A percentile compares a stretch with the other conserved stretches of the same genome.
phyloP scores from a whole-genome alignment of 202 grass and related monocot genomes.

The Bolboschoenoplectus hybrid region DNA sequence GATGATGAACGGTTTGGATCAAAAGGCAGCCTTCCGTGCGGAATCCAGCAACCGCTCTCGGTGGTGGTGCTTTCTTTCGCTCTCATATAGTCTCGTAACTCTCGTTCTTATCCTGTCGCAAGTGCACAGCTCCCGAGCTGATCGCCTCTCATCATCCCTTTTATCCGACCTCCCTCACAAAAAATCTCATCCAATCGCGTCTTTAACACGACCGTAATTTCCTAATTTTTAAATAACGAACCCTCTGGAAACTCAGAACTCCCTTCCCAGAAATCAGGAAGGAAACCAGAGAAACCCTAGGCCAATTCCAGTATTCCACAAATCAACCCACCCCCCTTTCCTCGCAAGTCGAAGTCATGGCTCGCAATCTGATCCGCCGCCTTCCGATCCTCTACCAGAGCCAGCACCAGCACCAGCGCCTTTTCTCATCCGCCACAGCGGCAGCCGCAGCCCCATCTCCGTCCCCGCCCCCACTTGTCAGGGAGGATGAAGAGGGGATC shows the following conservation, averaged over 20 bases:
- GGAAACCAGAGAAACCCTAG: constrained; percentile 35
- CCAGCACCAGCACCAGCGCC: constrained; percentile 4
- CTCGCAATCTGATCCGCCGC: constrained; percentile 38
- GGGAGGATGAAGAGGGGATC: constrained; percentile 34
- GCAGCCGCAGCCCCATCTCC: background rate
- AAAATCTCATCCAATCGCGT: constrained; percentile 13
- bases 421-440: constrained; percentile 28
- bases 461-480: background rate
- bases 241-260: background rate
- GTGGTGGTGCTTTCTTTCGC: background rate
- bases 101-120: background rate
- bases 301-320: background rate
- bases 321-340: background rate
- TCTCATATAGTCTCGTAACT: background rate
- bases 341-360: background rate
- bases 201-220: background rate
- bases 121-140: background rate
- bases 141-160: constrained; percentile 16
- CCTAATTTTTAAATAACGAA: constrained; percentile 7
- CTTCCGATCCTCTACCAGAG: constrained; percentile 23
- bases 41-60: background rate
- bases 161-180: constrained; percentile 1
- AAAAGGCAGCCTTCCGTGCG: background rate
- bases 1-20: background rate
- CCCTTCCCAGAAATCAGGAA: constrained; percentile 27